Conservation (phyloP, 2,329 filamentous ascomycete genomes). For the Cercospora beticola region DNA sequence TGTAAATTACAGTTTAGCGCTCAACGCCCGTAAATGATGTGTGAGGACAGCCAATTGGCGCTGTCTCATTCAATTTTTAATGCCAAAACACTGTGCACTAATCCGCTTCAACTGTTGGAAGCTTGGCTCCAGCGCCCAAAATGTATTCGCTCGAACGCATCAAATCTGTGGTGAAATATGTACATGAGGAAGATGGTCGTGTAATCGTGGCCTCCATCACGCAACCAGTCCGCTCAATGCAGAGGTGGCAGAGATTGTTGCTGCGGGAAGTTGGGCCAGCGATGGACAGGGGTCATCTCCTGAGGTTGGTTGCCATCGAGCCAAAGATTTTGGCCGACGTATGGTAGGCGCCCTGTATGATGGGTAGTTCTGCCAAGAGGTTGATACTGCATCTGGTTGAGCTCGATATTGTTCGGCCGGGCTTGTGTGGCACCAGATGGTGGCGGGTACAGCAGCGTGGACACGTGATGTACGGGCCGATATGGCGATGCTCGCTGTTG, state of each 20-base stretch:
- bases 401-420: conserved; percentile 44
- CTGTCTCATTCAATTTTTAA: neutral
- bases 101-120: conserved; percentile 24
- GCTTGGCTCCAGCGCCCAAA: conserved; percentile 17
- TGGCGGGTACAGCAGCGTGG: conserved; percentile 86
- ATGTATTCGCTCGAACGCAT: conserved; percentile 25
- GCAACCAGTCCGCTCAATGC: neutral
- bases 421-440: conserved; percentile 73
- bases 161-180: conserved; percentile 13
- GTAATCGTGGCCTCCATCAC: neutral
- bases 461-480: conserved; percentile 82
- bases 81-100: conserved; percentile 7
- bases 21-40: conserved; percentile 2
- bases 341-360: conserved; percentile 47
- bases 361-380: conserved; percentile 49
- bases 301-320: conserved; percentile 35
- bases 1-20: conserved; percentile 3
- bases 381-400: conserved; percentile 54
- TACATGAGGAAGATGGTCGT: conserved; percentile 9
- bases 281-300: conserved; percentile 35
- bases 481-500: conserved; percentile 90
- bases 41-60: neutral
- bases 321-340: conserved; percentile 40
- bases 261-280: conserved; percentile 33
- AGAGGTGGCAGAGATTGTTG: conserved; percentile 16